Evolutionary conservation across 768 basidiomycete species (phyloP).

Genomic region (Astraeus odoratus): DNA sequence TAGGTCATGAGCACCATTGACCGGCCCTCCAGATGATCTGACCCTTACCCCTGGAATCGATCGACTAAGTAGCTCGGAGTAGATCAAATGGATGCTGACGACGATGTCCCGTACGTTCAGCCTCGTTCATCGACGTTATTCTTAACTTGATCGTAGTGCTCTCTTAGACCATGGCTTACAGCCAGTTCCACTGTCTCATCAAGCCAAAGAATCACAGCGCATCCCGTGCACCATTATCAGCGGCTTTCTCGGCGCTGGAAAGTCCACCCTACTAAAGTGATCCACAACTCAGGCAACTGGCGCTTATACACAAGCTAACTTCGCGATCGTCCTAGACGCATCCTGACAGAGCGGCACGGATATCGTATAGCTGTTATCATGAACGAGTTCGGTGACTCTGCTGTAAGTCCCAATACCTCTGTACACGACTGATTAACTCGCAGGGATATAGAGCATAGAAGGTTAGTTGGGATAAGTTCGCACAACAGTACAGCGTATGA

Average conservation of each 20-base stretch:
- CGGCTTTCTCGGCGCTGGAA: conserved; percentile 92
- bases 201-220: conserved; percentile 18
- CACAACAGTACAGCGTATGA: not conserved
- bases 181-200: not conserved
- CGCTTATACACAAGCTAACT: not conserved
- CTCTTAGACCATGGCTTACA: conserved; percentile 25
- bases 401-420: conserved; percentile 42
- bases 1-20: no score
- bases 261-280: conserved; percentile 84
- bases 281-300: conserved; percentile 14
- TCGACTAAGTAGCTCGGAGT: no score
- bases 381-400: conserved; percentile 97
- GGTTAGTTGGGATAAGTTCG: conserved; percentile 36
- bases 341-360: conserved; percentile 89
- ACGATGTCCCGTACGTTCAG: conserved; percentile 51
- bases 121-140: conserved; percentile 5
- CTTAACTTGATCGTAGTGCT: conserved; percentile 12
- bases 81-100: conserved; percentile 40
- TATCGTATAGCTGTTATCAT: conserved; percentile 96
- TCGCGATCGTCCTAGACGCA: conserved; percentile 46
- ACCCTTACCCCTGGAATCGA: no score
- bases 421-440: conserved; percentile 13
- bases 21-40: no score
- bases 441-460: conserved; percentile 72
- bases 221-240: conserved; percentile 93